Percentiles rank a stretch among this genome's conserved stretches.
These are phyloP conservation scores for Rhexocercosporidium sp. DNA, from an alignment of 2,329 filamentous ascomycete genomes.

Conservation along the genomic window DNA sequence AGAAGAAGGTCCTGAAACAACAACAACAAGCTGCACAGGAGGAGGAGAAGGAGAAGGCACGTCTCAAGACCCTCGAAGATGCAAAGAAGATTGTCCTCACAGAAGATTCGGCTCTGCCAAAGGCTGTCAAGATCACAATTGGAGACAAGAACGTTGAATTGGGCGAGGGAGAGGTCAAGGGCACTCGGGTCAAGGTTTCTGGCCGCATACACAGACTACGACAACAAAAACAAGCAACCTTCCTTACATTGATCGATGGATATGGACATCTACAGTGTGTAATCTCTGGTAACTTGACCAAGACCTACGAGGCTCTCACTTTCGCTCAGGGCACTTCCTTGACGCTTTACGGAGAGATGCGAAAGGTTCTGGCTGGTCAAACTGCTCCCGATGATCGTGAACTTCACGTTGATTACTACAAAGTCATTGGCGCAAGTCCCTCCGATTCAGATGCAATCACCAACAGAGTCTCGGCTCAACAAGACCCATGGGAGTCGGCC, in stretches of 20 bases:
- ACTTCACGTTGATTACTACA: conserved; percentile 74
- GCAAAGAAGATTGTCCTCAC: conserved; percentile 76
- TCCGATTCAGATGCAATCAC: conserved; percentile 77
- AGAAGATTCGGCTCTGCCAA: conserved; percentile 75
- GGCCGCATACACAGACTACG: conserved; percentile 84
- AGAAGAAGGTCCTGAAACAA: conserved; percentile 85
- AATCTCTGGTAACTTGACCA: conserved; percentile 77
- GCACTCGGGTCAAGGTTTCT: conserved; percentile 77
- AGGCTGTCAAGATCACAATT: conserved; percentile 77
- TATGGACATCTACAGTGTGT: conserved; percentile 87
- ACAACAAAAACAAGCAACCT: conserved; percentile 82
- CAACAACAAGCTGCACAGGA: conserved; percentile 73
- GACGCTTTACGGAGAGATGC: conserved; percentile 71
- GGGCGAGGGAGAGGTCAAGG: conserved; percentile 62
- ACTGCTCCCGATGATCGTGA: conserved; percentile 74
- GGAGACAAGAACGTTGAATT: conserved; percentile 69
- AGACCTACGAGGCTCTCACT: conserved; percentile 74
- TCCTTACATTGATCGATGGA: conserved; percentile 85
- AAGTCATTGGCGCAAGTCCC: conserved; percentile 69
- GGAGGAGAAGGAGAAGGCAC: conserved; percentile 74
- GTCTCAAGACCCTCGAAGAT: conserved; percentile 74
- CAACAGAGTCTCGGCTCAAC: conserved; percentile 72
- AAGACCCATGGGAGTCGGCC: conserved; percentile 57
- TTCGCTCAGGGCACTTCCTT: conserved; percentile 74
- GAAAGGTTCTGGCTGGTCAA: conserved; percentile 67